Base-by-base conservation (phyloP, 1,284 basidiomycete genomes). In the Entoloma clypeatum region DNA sequence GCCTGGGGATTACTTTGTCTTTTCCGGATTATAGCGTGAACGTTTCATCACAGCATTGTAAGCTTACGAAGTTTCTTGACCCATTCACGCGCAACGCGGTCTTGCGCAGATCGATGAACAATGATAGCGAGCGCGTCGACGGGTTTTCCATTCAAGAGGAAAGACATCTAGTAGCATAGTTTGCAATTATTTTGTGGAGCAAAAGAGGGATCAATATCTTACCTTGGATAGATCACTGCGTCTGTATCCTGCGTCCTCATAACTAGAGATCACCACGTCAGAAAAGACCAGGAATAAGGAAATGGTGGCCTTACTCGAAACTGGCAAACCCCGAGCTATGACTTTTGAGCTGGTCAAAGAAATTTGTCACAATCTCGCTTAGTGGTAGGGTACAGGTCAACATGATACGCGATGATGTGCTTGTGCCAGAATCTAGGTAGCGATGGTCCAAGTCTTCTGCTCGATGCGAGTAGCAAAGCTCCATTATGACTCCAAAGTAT, bases 61-160 rank as follows among this genome's bases (percentile, higher is more conserved):
- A 7, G 67, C 84, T 57, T 54, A 91, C 90, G 87, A 39, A 97
- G 77, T 62, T 94, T 92, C 64, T 87, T 88, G 1, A 88, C 85
- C 92, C 92, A 96, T 39, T 72, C 71, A 38, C 81, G 72, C 2
- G 84, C 93, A 28, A 93, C 72, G 6, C 69, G 65, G 36, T 86
- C 79, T 38, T 88, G 81, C 17, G 74, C 75, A 11, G 82, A 84
- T 26, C 67, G 75, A 67, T 94, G 91, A 5, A 95, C 83, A 45
- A 96, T 84, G 54, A 94, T 70, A 11, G 92, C 89, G n/a, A 97
- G 69, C 0, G 93, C 92, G 59, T 97, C 92, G 11, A 97, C 86
- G 1, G 88, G 82, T 57, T 86, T 88, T 32, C 75, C 75, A 54
- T 96, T 96, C 28, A 97, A 69, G 36, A 94, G 68, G 61, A 97